Base-by-base conservation (phyloP, 108 stramenopile genomes). In the Pseudonitzschia pungens region DNA sequence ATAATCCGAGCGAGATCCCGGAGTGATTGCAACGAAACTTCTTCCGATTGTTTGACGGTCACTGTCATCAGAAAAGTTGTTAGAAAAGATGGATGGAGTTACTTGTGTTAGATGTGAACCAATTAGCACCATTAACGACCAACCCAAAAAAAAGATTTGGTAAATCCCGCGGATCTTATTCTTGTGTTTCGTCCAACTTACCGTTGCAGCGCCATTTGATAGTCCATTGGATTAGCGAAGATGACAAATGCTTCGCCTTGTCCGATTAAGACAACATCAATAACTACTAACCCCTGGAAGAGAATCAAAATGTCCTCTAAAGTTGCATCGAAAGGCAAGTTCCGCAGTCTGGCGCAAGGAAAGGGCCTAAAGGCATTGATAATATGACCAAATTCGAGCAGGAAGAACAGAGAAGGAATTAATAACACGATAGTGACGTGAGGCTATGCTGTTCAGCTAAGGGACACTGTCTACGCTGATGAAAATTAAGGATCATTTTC, bases 191-290 rank as follows among this genome's bases (percentile, higher is more conserved):
- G 16, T 54, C 27, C 32, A 10, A 65, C 89, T 86, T 68, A 90
- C 92, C 92, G 79, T 72, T 92, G 92, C 44, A 97, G 72, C 6
- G 89, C 96, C 93, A 97, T 94, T 68, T 96, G 93, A 75, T 89
- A 91, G 74, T 97, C 97, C 92, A 96, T 95, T 22, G 86, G 93
- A 76, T 96, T 96, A 21, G 93, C 86, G 74, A 97, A 96, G 18
- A 97, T 77, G 43, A 97, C 96, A 76, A 92, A 94, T 5, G 95
- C 94, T 68, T 96, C 97, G 41, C 94, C 94, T 14, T 73, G 60
- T 20, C 83, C 76, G 7, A 90, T 73, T 70, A 97, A 71, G 11
- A 97, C 84, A 40, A 97, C 94, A 71, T 97, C 97, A 65, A 96
- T 81, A 21, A 96, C 89, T 52, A 93, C 92, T n/a, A 96, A 70